Conservation (phyloP, 768 basidiomycete species). For the Coprinopsis cinerea region DNA sequence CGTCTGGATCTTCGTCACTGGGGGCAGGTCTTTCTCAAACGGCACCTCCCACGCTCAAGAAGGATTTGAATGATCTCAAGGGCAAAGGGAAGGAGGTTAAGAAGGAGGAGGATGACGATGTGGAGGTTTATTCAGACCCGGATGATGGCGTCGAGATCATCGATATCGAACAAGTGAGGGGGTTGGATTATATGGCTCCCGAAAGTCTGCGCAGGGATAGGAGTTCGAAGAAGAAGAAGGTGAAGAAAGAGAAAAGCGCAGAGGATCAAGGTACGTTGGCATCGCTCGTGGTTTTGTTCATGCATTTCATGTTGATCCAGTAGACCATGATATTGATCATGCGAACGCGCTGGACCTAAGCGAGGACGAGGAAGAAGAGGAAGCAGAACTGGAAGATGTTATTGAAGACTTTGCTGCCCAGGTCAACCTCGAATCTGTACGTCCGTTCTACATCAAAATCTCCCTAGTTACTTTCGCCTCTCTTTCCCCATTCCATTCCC, state of each 20-base stretch:
- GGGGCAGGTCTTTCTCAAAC: slow-evolving; percentile 47
- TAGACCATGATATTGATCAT: slow-evolving; percentile 31
- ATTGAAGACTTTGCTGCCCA: slow-evolving; percentile 59
- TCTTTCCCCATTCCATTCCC: slow-evolving; percentile 5
- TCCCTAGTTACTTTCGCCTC: slow-evolving; percentile 4
- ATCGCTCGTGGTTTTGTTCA: not conserved
- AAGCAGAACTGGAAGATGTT: slow-evolving; percentile 74
- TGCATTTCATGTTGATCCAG: not conserved
- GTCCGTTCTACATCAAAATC: slow-evolving; percentile 11
- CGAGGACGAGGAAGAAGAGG: slow-evolving; percentile 75
- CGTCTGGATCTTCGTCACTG: slow-evolving; percentile 28
- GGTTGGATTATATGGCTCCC: slow-evolving; percentile 88
- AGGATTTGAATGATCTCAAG: slow-evolving; percentile 26
- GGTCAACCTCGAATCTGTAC: slow-evolving; percentile 34
- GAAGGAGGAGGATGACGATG: slow-evolving; percentile 40
- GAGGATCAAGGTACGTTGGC: slow-evolving; percentile 22
- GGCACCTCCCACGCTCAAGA: slow-evolving; percentile 45
- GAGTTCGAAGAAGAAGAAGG: slow-evolving; percentile 27
- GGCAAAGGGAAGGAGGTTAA: slow-evolving; percentile 24
- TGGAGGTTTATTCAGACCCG: slow-evolving; percentile 77
- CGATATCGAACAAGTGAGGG: slow-evolving; percentile 70
- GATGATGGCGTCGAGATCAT: slow-evolving; percentile 85
- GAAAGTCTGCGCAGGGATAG: slow-evolving; percentile 58
- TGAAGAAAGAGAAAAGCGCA: slow-evolving; percentile 41
- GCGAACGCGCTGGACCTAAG: slow-evolving; percentile 64